These are phyloP conservation scores for Solanum hybrid DNA, from an alignment of 305 asterid species.

Conservation along the genomic window DNA sequence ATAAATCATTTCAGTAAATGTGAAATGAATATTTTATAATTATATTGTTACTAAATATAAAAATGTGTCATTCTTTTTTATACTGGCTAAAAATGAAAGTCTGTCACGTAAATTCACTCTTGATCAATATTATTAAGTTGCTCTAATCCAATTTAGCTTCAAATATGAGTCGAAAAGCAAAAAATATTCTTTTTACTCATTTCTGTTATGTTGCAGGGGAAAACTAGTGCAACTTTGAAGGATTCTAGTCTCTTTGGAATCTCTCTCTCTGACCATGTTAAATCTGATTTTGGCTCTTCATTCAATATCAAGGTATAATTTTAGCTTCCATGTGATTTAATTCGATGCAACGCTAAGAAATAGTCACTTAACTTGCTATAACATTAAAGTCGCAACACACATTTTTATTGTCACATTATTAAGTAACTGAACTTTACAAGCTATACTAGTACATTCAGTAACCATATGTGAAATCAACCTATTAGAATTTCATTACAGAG, in stretches of 20 bases:
- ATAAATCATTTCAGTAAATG: too few species aligned
- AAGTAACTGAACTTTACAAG: background rate
- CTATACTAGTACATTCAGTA: background rate
- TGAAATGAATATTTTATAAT: too few species aligned
- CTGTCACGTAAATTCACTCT: too few species aligned
- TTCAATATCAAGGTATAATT: slow-evolving; percentile 34
- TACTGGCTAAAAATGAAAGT: too few species aligned
- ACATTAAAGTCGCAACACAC: background rate
- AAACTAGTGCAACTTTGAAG: slow-evolving; percentile 36
- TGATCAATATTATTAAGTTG: background rate
- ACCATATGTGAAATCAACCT: background rate
- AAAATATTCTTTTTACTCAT: background rate
- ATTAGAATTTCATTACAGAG: slow-evolving; percentile 21
- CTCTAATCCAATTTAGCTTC: background rate
- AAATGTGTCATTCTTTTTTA: too few species aligned
- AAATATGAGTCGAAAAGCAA: background rate
- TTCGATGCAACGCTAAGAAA: background rate
- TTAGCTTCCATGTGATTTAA: background rate
- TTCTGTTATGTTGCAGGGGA: slow-evolving; percentile 34
- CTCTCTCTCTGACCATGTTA: slow-evolving; percentile 46
- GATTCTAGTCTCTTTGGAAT: slow-evolving; percentile 70
- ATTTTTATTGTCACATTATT: background rate
- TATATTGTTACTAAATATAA: too few species aligned
- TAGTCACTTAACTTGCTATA: background rate
- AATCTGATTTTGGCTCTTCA: slow-evolving; percentile 36